Evolutionary conservation across 768 basidiomycete genomes (phyloP).

Genomic region (Naganishia randhawae): DNA sequence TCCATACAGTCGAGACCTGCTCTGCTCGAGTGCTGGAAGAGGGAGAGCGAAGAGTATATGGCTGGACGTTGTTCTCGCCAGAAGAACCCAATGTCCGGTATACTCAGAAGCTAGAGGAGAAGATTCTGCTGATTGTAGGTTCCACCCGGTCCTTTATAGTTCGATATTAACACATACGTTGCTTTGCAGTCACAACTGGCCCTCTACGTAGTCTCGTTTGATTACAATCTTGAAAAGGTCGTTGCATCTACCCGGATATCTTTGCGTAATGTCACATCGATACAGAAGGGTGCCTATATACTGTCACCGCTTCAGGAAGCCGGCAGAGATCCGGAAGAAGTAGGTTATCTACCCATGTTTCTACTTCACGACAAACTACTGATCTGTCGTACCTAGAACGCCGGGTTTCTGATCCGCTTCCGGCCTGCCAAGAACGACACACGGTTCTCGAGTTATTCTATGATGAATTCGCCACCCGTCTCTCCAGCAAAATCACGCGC

Average conservation of each 20-base stretch:
- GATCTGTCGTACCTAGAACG: slow-evolving; percentile 55
- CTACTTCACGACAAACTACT: neutral
- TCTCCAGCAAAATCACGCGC: slow-evolving; percentile 5
- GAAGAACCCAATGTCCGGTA: slow-evolving; percentile 67
- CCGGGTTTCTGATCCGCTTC: slow-evolving; percentile 82
- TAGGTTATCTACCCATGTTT: slow-evolving; percentile 23
- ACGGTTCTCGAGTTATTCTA: slow-evolving; percentile 76
- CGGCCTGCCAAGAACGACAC: slow-evolving; percentile 67
- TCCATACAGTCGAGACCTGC: slow-evolving; percentile 64
- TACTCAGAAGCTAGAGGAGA: slow-evolving; percentile 86
- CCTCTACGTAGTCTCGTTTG: slow-evolving; percentile 58
- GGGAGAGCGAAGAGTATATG: slow-evolving; percentile 71
- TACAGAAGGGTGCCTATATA: slow-evolving; percentile 92
- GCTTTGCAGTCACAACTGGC: slow-evolving; percentile 57
- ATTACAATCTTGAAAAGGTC: slow-evolving; percentile 88
- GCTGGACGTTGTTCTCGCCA: slow-evolving; percentile 91
- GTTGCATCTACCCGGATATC: slow-evolving; percentile 85
- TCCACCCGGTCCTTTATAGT: neutral
- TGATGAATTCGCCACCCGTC: slow-evolving; percentile 59
- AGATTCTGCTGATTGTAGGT: slow-evolving; percentile 79
- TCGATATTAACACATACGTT: neutral
- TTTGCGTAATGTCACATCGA: slow-evolving; percentile 68
- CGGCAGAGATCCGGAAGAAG: slow-evolving; percentile 74
- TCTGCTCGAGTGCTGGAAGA: slow-evolving; percentile 70
- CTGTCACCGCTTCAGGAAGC: slow-evolving; percentile 88